Conservation (phyloP, 2,329 filamentous ascomycete species). For the Magnaporthiopsis rhizophila region DNA sequence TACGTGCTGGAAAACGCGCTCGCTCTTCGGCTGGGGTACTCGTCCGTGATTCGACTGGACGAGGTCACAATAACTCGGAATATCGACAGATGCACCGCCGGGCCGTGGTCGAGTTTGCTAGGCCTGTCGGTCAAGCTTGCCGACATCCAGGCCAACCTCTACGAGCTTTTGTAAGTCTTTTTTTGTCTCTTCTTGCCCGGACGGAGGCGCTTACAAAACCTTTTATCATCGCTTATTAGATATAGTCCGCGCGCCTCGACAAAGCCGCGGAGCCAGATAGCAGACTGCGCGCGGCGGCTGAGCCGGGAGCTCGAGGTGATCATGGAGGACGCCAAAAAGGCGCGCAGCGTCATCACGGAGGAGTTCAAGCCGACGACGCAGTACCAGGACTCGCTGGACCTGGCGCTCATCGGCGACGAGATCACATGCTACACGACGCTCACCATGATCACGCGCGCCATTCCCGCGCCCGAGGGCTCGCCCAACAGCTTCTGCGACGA, state of each 20-base stretch:
- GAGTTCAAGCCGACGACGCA: conserved; percentile 1
- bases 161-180: conserved; percentile 1
- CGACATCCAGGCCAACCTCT: neutral
- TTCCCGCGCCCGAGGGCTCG: neutral
- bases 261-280: neutral
- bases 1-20: conserved; percentile 1
- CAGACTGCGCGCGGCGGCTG: neutral
- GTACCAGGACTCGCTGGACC: neutral
- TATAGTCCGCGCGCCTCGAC: neutral
- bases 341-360: conserved; percentile 68
- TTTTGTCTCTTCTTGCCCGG: too few species aligned
- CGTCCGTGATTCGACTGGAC: conserved; percentile 2
- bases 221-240: neutral
- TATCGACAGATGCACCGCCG: neutral
- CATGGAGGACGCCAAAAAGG: conserved; percentile 94
- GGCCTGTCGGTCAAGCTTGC: conserved; percentile 1
- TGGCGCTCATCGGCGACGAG: conserved; percentile 4
- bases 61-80: conserved; percentile 1
- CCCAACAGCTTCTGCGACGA: neutral
- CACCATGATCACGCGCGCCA: conserved; percentile 2
- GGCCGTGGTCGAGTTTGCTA: conserved; percentile 1
- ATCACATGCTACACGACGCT: conserved; percentile 5
- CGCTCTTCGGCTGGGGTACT: conserved; percentile 1
- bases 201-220: neutral
- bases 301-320: conserved; percentile 26